Percentiles rank a stretch among this genome's conserved stretches.
These are phyloP conservation scores for Phlebiopsis flavidoalba DNA, from an alignment of 768 basidiomycete genomes.

Conservation along the genomic window DNA sequence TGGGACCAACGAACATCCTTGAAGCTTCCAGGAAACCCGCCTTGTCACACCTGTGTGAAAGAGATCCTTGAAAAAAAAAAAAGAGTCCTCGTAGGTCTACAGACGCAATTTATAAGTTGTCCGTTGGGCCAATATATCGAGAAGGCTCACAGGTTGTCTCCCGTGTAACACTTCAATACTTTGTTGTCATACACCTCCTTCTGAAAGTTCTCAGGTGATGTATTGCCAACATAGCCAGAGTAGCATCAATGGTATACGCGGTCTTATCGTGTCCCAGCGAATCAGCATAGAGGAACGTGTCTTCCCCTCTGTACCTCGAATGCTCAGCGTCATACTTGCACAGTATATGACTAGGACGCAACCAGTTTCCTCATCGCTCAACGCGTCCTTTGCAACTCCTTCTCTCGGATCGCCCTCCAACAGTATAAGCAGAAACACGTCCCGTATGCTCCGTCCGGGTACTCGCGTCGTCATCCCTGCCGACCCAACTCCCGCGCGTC, in stretches of 20 bases:
- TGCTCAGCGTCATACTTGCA: neutral
- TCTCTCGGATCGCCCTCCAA: constrained; percentile 1
- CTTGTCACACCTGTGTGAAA: no score
- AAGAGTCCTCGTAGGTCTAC: no score
- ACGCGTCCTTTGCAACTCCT: constrained; percentile 1
- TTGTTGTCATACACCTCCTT: constrained; percentile 1
- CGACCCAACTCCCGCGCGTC: neutral
- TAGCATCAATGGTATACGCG: neutral
- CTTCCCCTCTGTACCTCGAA: neutral
- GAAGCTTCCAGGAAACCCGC: neutral
- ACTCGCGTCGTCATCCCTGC: neutral
- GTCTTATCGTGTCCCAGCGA: constrained; percentile 1
- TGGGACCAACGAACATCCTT: neutral
- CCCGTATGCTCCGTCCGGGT: neutral
- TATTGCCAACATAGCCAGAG: neutral
- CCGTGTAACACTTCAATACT: neutral
- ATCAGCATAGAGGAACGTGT: constrained; percentile 8
- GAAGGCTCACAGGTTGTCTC: neutral
- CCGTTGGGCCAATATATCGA: no score
- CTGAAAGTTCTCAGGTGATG: constrained; percentile 3
- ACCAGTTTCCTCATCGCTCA: constrained; percentile 5
- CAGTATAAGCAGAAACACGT: constrained; percentile 1
- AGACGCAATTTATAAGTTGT: no score
- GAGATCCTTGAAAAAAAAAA: no score
- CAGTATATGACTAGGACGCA: neutral